Conservation (phyloP, 2,329 filamentous ascomycete species). For the Laburnicola sp. region DNA sequence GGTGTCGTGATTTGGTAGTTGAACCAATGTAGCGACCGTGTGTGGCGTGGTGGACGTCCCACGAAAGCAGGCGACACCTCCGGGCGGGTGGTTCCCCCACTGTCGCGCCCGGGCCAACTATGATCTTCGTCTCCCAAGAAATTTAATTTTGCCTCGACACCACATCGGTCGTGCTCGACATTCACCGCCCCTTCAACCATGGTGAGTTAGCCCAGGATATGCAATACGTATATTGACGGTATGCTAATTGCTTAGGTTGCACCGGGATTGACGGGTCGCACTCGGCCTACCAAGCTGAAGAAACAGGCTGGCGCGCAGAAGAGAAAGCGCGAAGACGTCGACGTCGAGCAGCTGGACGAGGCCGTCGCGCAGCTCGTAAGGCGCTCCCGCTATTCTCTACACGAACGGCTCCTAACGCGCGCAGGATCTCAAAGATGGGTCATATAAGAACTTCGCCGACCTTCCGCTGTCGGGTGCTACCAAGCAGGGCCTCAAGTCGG, state of each 20-base stretch:
- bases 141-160: conserved; percentile 17
- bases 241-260: conserved; percentile 13
- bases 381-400: not conserved
- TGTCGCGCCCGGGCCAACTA: conserved; percentile 21
- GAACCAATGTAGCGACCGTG: conserved; percentile 1
- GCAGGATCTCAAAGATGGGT: conserved; percentile 63
- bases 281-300: conserved; percentile 58
- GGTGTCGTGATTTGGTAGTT: conserved; percentile 14
- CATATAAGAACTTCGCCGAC: conserved; percentile 73
- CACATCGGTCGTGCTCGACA: conserved; percentile 4
- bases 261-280: conserved; percentile 47
- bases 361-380: conserved; percentile 50
- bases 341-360: conserved; percentile 51
- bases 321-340: conserved; percentile 58
- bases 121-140: conserved; percentile 27
- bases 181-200: conserved; percentile 9
- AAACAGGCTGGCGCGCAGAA: conserved; percentile 57
- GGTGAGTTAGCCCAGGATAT: not conserved
- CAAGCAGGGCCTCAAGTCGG: conserved; percentile 74
- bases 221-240: no score
- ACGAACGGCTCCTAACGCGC: conserved; percentile 15
- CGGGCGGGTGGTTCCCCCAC: conserved; percentile 2
- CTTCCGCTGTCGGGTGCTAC: conserved; percentile 86
- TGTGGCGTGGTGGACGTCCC: not conserved
- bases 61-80: not conserved